Conservation (phyloP, 2,329 filamentous ascomycete genomes). For the Aspergillus unguis region DNA sequence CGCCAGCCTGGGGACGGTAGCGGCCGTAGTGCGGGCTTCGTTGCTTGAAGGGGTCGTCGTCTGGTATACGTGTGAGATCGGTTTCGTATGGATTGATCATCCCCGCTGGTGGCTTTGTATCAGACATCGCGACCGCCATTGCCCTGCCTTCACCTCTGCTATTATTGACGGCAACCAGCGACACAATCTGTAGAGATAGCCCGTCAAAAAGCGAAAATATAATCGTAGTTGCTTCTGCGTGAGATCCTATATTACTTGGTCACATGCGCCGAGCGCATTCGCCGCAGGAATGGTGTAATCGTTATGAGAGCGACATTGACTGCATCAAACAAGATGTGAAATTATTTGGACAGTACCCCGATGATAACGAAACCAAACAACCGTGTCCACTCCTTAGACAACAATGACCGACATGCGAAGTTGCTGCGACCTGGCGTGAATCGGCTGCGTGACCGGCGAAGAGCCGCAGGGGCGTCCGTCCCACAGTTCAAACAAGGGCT, state of each 20-base stretch:
- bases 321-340: neutral
- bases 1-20: slow-evolving; percentile 30
- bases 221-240: too few relatives aligned
- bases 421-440: slow-evolving; percentile 3
- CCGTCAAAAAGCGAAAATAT: neutral
- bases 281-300: neutral
- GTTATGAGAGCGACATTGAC: neutral
- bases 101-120: slow-evolving; percentile 16
- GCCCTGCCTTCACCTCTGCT: neutral
- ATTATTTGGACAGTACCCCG: neutral
- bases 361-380: neutral
- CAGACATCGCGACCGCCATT: slow-evolving; percentile 7
- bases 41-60: slow-evolving; percentile 33
- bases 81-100: slow-evolving; percentile 36
- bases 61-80: slow-evolving; percentile 28
- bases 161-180: neutral
- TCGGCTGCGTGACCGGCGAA: neutral
- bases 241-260: slow-evolving; percentile 1
- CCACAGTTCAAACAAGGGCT: neutral
- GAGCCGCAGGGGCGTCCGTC: neutral
- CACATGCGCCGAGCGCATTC: slow-evolving; percentile 13
- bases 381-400: neutral
- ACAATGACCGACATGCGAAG: neutral
- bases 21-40: slow-evolving; percentile 35
- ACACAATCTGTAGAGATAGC: neutral